Evolutionary conservation across 352 stramenopile genomes (phyloP).

Genomic region (Globisporangium paroecandrum): DNA sequence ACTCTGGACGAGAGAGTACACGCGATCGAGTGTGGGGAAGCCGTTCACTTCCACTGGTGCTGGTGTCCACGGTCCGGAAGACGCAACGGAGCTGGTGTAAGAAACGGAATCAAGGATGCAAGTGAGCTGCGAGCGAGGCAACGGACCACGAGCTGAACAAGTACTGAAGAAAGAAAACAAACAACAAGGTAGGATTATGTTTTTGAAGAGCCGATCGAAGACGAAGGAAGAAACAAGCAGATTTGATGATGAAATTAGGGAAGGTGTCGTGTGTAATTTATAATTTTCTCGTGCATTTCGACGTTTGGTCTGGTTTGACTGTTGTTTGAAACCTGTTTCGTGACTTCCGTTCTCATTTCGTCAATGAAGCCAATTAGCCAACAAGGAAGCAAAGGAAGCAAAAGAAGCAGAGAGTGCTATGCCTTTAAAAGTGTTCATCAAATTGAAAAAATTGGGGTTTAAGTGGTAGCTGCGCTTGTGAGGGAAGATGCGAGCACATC

Average conservation of each 20-base stretch:
- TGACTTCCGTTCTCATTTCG: neutral
- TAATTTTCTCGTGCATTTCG: slow-evolving; percentile 17
- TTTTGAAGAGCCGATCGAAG: slow-evolving; percentile 1
- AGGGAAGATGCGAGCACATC: neutral
- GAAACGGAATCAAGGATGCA: neutral
- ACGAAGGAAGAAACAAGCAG: slow-evolving; percentile 4
- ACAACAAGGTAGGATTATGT: slow-evolving; percentile 10
- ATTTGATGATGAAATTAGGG: slow-evolving; percentile 4
- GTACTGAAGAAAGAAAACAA: slow-evolving; percentile 5
- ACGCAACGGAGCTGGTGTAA: slow-evolving; percentile 33
- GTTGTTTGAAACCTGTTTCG: neutral
- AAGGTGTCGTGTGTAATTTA: slow-evolving; percentile 26
- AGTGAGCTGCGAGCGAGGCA: neutral
- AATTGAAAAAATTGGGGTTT: slow-evolving; percentile 7
- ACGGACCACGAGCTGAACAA: neutral
- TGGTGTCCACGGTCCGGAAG: slow-evolving; percentile 24
- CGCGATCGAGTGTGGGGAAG: slow-evolving; percentile 56
- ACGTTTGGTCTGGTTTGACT: neutral
- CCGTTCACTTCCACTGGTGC: slow-evolving; percentile 18
- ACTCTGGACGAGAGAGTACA: slow-evolving; percentile 70
- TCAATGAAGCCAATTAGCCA: neutral
- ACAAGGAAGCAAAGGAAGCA: neutral
- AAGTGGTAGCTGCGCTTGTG: neutral
- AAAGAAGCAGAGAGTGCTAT: neutral
- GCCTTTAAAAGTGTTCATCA: neutral